These are phyloP conservation scores for Suaeda aralocaspica DNA, from an alignment of 148 eudicot genomes.

Conservation along the genomic window DNA sequence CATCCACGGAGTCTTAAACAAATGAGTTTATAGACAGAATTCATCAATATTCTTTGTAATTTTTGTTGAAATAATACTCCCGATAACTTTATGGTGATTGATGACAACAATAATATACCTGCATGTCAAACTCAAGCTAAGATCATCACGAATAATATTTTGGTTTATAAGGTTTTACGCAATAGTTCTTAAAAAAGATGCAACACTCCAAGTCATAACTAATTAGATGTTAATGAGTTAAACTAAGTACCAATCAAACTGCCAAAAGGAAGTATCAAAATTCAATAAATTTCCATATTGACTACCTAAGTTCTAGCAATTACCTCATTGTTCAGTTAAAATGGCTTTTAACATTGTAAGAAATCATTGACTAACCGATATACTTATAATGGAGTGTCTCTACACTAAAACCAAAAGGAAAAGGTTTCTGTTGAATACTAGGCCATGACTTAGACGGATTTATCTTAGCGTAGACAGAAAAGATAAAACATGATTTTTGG, in stretches of 20 bases:
- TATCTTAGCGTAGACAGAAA: too few species aligned
- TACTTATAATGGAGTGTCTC: too few species aligned
- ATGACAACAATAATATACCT: neutral
- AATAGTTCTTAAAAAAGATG: neutral
- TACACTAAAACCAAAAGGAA: too few species aligned
- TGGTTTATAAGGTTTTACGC: too few species aligned
- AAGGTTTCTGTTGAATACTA: too few species aligned
- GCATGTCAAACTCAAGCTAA: too few species aligned
- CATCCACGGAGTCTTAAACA: neutral
- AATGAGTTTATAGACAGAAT: neutral
- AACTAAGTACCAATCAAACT: neutral
- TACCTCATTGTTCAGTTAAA: too few species aligned
- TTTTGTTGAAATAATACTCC: neutral
- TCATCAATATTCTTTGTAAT: neutral
- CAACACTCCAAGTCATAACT: neutral
- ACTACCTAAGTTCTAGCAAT: neutral
- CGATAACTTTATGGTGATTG: neutral
- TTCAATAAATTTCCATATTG: neutral
- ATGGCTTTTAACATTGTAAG: too few species aligned
- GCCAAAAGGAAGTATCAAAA: neutral
- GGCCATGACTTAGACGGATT: too few species aligned
- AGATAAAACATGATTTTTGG: too few species aligned
- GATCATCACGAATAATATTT: too few species aligned
- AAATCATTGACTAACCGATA: too few species aligned
- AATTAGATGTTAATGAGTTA: neutral